A percentile compares a stretch with the other conserved stretches of the same genome.
phyloP scores from a whole-genome alignment of 2,329 filamentous ascomycete species.

The Raffaelea deltoideospora region DNA sequence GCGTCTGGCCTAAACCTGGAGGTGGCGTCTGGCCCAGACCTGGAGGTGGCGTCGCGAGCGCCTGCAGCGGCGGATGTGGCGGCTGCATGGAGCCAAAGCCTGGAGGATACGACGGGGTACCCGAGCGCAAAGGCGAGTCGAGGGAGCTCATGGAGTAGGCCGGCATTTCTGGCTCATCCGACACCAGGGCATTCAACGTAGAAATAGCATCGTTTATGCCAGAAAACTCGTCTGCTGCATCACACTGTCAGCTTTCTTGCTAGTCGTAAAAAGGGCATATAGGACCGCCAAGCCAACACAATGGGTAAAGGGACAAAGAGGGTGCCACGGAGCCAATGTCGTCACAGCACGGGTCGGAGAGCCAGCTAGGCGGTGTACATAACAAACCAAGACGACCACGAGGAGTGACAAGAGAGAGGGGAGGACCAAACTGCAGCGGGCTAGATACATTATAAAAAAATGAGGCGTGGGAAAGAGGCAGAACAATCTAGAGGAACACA shows the following conservation, averaged over 20 bases:
- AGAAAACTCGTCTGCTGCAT: constrained; percentile 46
- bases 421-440: no score
- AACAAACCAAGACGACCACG: no score
- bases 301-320: no score
- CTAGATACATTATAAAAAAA: neutral
- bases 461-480: no score
- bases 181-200: constrained; percentile 55
- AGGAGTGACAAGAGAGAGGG: no score
- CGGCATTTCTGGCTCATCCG: constrained; percentile 29
- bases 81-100: constrained; percentile 22
- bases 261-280: no score
- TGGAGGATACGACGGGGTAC: constrained; percentile 22
- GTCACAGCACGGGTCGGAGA: no score
- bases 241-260: neutral
- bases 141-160: constrained; percentile 8
- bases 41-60: constrained; percentile 17
- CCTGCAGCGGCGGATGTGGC: constrained; percentile 2
- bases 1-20: neutral
- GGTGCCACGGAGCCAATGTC: no score
- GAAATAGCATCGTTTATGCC: constrained; percentile 44
- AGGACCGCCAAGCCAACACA: no score
- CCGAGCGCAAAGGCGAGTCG: constrained; percentile 15
- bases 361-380: no score
- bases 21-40: constrained; percentile 8
- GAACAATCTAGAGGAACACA: no score